Percentiles rank a stretch among this genome's conserved stretches.
Conservation (phyloP, 352 stramenopile species). For the Pythium dissotocum region DNA sequence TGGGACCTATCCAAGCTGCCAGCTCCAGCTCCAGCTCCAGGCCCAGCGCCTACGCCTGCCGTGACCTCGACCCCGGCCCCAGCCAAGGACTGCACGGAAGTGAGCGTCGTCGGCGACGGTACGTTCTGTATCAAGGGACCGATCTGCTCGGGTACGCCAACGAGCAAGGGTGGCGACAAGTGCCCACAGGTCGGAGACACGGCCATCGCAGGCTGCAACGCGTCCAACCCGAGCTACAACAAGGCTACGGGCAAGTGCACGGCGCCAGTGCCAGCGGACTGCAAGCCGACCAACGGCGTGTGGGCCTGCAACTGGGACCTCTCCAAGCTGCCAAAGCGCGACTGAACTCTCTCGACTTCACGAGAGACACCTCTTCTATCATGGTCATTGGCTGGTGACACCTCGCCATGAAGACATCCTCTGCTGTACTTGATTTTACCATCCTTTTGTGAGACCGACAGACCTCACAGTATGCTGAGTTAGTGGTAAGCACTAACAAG, state of each 20-base stretch:
- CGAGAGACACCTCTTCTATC: too few relatives aligned
- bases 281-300: conserved; percentile 7
- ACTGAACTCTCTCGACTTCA: background rate
- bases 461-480: too few relatives aligned
- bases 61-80: background rate
- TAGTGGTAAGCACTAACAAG: too few relatives aligned
- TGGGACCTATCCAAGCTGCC: conserved; percentile 26
- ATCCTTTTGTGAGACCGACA: too few relatives aligned
- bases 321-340: conserved; percentile 18
- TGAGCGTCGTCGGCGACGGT: conserved; percentile 33
- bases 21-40: background rate
- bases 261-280: conserved; percentile 21
- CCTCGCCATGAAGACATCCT: too few relatives aligned
- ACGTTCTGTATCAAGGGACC: conserved; percentile 37
- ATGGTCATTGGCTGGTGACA: too few relatives aligned
- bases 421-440: too few relatives aligned
- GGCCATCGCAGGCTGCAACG: conserved; percentile 22
- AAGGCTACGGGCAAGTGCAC: conserved; percentile 21
- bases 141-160: conserved; percentile 26
- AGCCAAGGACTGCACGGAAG: conserved; percentile 22
- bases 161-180: conserved; percentile 14
- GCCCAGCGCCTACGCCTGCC: background rate
- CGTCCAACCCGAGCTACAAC: conserved; percentile 20
- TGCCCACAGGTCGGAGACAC: conserved; percentile 27
- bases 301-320: conserved; percentile 27